Evolutionary conservation across 495 filamentous ascomycete species (phyloP), one percentile per base, ranked within the genome.

Genomic region (Penicillium roqueforti): DNA sequence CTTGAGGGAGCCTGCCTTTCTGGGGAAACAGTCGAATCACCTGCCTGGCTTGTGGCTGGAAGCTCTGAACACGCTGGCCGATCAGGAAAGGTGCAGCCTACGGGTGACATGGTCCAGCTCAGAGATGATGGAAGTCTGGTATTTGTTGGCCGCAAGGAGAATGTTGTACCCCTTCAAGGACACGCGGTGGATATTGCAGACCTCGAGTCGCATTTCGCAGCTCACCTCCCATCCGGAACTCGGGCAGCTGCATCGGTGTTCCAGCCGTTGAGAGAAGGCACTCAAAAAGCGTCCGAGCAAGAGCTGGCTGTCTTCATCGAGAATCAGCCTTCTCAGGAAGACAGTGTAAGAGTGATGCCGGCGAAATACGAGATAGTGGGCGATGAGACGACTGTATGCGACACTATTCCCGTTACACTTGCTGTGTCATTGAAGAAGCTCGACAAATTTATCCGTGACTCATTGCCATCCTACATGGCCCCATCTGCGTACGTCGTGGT

Each of bases 381-480:
- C 2, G 13, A 43, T 1, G 20, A 56, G n/a, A 39, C 38, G 0
- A 59, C 47, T 1, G 53, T 70, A 25, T 55, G 62, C 41, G 51
- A 55, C 18, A 46, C 39, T 0, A 60, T 70, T 9, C 31, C 70
- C 0, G 42, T 56, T 2, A 58, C 36, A 25, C 62, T 72, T 20
- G 62, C 60, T 20, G 43, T 60, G 1, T 59, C 63, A 6, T 32
- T 75, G 22, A 69, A 62, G 48, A 64, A 62, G 23, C 58, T 75
- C 3, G 59, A 71, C 57, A 75, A 71, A 29, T 72, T 66, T 28
- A 59, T 68, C 20, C 56, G 52, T 4, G 70, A 74, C 56, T 67
- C 62, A 20, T 54, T 74, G 3, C 71, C 72, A 10, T 66, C 70
- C 0, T 72, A 76, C 50, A 74, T 78, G 74, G 51, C 65, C 4